Evolutionary conservation across 345 rosid genomes (phyloP).

Genomic region (Pistacia integerrima): DNA sequence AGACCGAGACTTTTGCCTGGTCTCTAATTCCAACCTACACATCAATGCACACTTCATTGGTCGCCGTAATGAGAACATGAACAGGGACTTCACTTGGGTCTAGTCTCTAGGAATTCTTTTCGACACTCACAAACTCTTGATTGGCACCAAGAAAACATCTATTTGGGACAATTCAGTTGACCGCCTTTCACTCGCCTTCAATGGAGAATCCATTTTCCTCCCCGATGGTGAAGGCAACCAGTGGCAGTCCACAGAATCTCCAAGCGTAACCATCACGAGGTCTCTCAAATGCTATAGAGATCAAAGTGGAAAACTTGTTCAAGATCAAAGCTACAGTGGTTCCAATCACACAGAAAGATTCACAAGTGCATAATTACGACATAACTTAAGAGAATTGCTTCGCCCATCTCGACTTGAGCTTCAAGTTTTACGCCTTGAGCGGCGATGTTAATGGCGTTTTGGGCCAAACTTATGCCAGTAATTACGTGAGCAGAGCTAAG

Average conservation of each 20-base stretch:
- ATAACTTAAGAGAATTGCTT: slow-evolving; percentile 13
- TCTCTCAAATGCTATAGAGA: not conserved
- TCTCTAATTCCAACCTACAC: slow-evolving; percentile 53
- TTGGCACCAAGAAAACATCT: slow-evolving; percentile 14
- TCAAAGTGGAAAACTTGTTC: slow-evolving; percentile 13
- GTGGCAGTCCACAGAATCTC: slow-evolving; percentile 18
- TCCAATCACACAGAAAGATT: slow-evolving; percentile 22
- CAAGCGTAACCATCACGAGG: slow-evolving; percentile 2
- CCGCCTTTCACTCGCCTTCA: slow-evolving; percentile 19
- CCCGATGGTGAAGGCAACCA: not conserved
- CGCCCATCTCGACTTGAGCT: slow-evolving; percentile 16
- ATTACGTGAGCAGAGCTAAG: slow-evolving; percentile 11
- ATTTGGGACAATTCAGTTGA: slow-evolving; percentile 17
- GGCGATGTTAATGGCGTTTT: slow-evolving; percentile 14
- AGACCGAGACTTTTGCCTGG: slow-evolving; percentile 44
- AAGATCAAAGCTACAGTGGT: slow-evolving; percentile 15
- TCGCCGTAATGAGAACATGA: slow-evolving; percentile 29
- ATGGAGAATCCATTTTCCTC: slow-evolving; percentile 4
- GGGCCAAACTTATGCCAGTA: slow-evolving; percentile 11
- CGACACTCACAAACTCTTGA: slow-evolving; percentile 21
- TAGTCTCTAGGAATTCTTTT: slow-evolving; percentile 49
- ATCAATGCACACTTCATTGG: slow-evolving; percentile 57
- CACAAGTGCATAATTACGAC: slow-evolving; percentile 14
- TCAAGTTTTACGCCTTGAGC: slow-evolving; percentile 16
- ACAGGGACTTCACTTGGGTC: slow-evolving; percentile 56